Conservation (phyloP, 768 basidiomycete species). For the Leucocoprinus birnbaumii region DNA sequence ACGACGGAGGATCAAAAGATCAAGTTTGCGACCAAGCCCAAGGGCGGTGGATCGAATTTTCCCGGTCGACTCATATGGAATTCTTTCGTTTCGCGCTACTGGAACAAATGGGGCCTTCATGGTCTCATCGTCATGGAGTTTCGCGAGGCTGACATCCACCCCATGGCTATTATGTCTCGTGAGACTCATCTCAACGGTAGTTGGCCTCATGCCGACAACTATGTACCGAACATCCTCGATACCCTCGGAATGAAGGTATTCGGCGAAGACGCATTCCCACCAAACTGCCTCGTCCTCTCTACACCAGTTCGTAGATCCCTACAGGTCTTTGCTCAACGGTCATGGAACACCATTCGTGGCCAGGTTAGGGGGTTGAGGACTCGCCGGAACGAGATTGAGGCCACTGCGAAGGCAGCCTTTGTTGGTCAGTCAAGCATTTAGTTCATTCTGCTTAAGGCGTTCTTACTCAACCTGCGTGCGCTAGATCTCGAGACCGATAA, state of each 20-base stretch:
- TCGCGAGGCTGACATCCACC: constrained; percentile 13
- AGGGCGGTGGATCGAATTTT: not conserved
- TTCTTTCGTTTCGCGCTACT: constrained; percentile 12
- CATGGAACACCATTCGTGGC: not conserved
- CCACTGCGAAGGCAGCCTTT: not conserved
- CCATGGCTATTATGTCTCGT: constrained; percentile 6
- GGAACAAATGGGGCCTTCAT: constrained; percentile 18
- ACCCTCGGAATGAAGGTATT: constrained; percentile 5
- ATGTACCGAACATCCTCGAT: not conserved
- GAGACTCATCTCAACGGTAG: not conserved
- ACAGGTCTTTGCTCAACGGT: not conserved
- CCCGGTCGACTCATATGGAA: constrained; percentile 17
- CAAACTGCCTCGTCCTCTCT: not conserved
- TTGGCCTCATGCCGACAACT: constrained; percentile 1
- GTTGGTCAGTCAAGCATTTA: not conserved
- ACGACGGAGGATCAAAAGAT: not conserved
- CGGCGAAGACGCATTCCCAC: constrained; percentile 2
- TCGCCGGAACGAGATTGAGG: not conserved
- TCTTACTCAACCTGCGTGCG: too few species aligned
- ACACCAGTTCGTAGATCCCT: not conserved
- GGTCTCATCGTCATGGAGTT: constrained; percentile 11
- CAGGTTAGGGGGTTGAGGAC: not conserved
- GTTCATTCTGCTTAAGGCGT: too few species aligned
- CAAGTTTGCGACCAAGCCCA: not conserved
- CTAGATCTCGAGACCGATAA: not conserved